phyloP scores from a whole-genome alignment of 208 protist species.

The Naegleria fowleri region DNA sequence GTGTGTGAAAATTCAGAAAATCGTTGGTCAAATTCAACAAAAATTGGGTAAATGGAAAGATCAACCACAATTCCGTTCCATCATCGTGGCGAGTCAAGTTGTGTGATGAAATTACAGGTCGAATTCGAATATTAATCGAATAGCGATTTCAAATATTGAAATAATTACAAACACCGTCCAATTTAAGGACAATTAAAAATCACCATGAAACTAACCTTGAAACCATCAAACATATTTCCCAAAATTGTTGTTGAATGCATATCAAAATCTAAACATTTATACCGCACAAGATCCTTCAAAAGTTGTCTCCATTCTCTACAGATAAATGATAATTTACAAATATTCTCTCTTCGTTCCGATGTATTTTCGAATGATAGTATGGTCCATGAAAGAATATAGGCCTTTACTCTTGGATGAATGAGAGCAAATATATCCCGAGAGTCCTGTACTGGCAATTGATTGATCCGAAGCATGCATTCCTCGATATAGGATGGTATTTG shows the following conservation, averaged over 20 bases:
- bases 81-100: neutral
- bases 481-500: neutral
- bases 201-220: neutral
- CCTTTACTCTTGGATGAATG: neutral
- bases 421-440: neutral
- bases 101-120: too few species aligned
- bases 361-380: neutral
- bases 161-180: too few species aligned
- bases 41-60: too few species aligned
- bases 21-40: too few species aligned
- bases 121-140: too few species aligned
- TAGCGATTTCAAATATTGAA: too few species aligned
- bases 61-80: neutral
- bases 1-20: too few species aligned
- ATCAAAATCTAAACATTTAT: neutral
- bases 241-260: neutral
- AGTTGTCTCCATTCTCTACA: neutral
- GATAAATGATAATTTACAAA: neutral
- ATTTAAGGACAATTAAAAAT: too few species aligned
- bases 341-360: neutral
- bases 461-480: neutral
- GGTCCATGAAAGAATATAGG: neutral
- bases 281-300: neutral
- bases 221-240: neutral
- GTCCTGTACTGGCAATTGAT: neutral